Evolutionary conservation across 768 basidiomycete species (phyloP), one percentile per base, ranked within the genome.

Genomic region (Pholiota microspora): DNA sequence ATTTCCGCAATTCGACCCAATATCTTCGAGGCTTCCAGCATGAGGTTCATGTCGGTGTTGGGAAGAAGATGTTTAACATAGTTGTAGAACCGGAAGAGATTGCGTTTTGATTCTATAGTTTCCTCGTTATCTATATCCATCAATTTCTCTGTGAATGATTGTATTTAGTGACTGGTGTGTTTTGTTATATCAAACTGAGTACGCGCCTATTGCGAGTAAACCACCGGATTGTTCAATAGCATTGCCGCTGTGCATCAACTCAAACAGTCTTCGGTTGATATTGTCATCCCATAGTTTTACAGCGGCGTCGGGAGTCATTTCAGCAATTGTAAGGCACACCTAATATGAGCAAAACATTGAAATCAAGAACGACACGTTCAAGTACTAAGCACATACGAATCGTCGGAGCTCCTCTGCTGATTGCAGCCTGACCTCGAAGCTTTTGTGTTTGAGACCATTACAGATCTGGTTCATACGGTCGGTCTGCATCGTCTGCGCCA

Each of bases 1-100:
- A 92, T 86, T 54, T 86, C 81, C 28, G 89, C 89, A 64, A 96
- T 95, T 63, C 85, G 81, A 0, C 94, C 94, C 25, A 94, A 80
- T 0, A 92, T 93, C 68, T 94, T 91, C n/a, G 94, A 93, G 1
- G 94, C 93, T 7, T 89, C 84, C 31, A 94, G 80, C 94, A 98
- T 98, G 66, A 99, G 85, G 68, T 90, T 89, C 64, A 93, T 83
- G 68, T 98, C 96, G 49, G 86, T 81, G 65, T 92, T 92, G 3
- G 93, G 93, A 16, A 97, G 79, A n/a, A 96, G 81, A 36, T 90
- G 85, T 67, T 94, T 92, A 70, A 97, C 88, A 72, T 97, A 95
- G 71, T 92, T 92, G 74, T 88, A 92, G 68, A 95, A 87, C 48
- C 91, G 84, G 70, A 89, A 94, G 34, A 91, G 82, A 59, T 89